These are phyloP conservation scores for Sanghuangporus baumii DNA, from an alignment of 1,284 basidiomycete genomes.

Conservation along the genomic window DNA sequence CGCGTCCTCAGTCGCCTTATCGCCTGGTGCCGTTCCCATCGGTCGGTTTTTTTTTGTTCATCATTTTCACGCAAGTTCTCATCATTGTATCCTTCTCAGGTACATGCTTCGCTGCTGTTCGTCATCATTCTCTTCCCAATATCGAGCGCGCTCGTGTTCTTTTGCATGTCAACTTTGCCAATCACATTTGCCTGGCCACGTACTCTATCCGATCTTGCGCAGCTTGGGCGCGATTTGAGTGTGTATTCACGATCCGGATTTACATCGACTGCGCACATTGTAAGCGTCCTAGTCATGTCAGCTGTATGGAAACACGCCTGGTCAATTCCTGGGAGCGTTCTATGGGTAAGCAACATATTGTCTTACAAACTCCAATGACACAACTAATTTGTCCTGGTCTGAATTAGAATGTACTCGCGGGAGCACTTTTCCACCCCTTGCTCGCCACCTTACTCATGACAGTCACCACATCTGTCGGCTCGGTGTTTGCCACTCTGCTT, in stretches of 20 bases:
- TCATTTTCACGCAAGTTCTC: conserved; percentile 4
- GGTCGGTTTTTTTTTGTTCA: conserved; percentile 28
- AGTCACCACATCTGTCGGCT: conserved; percentile 80
- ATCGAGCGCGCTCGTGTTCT: conserved; percentile 46
- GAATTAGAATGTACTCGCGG: conserved; percentile 80
- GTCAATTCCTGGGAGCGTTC: conserved; percentile 87
- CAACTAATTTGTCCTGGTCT: not conserved
- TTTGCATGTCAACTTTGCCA: conserved; percentile 53
- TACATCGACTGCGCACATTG: conserved; percentile 58
- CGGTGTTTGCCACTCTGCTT: conserved; percentile 71
- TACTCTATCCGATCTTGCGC: conserved; percentile 66
- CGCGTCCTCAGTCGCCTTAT: conserved; percentile 24
- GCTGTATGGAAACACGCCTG: conserved; percentile 93
- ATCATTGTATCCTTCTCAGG: conserved; percentile 32
- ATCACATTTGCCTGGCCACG: conserved; percentile 71
- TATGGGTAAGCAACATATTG: conserved; percentile 57
- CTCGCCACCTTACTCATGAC: conserved; percentile 77
- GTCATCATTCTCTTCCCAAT: conserved; percentile 66
- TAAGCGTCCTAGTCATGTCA: conserved; percentile 79
- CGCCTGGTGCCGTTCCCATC: conserved; percentile 41
- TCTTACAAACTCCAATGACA: conserved; percentile 18
- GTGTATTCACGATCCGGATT: conserved; percentile 68
- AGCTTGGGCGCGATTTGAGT: conserved; percentile 68
- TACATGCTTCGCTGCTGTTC: conserved; percentile 57
- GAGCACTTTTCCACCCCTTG: conserved; percentile 76